phyloP scores from a whole-genome alignment of 345 rosid genomes.

The Brassica carinata region DNA sequence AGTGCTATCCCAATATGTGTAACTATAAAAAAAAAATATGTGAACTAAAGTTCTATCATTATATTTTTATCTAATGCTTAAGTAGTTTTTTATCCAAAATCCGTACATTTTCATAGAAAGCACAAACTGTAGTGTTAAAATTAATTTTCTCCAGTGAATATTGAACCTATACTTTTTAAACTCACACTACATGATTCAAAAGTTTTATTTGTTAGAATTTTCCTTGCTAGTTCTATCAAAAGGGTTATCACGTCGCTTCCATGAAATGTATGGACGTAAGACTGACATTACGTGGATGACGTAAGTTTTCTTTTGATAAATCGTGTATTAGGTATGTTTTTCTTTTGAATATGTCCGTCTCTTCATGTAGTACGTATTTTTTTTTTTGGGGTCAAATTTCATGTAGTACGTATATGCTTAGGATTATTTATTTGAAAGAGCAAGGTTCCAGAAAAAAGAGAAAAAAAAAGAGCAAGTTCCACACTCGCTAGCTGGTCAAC shows the following conservation, averaged over 20 bases:
- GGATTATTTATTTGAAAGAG: not conserved
- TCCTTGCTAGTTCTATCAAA: not conserved
- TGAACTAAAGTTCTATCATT: not conserved
- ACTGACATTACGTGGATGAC: not conserved
- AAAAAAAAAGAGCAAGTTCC: no score
- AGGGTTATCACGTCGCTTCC: not conserved
- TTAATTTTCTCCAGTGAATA: not conserved
- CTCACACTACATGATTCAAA: not conserved
- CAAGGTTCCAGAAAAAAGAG: no score
- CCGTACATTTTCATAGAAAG: not conserved
- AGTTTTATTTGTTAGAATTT: no score
- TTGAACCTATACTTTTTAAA: not conserved
- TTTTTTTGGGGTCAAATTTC: no score
- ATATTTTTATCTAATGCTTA: no score
- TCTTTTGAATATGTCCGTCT: no score
- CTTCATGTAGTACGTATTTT: no score
- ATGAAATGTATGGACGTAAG: not conserved
- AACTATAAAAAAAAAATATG: no score
- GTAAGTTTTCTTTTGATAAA: not conserved
- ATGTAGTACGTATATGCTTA: no score
- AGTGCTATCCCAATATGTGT: not conserved
- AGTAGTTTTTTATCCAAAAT: not conserved
- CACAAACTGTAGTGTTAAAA: not conserved
- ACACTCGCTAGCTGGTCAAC: no score
- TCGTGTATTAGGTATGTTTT: not conserved